Percentiles rank a stretch among this genome's conserved stretches.
phyloP scores from a whole-genome alignment of 2,329 filamentous ascomycete species.

The Colletotrichum sp. region DNA sequence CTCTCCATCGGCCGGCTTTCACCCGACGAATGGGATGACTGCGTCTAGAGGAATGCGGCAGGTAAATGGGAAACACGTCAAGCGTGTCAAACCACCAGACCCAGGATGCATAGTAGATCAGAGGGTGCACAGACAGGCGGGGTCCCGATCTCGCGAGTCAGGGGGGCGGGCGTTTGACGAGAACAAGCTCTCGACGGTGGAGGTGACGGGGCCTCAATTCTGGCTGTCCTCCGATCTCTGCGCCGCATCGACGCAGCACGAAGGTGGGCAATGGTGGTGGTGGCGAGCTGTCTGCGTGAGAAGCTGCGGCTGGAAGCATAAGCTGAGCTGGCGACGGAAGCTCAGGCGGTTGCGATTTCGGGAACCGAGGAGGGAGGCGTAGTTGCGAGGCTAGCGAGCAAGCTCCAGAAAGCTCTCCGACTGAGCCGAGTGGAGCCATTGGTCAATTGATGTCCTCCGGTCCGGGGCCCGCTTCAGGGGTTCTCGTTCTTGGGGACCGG shows the following conservation, averaged over 20 bases:
- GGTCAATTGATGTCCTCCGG: slow-evolving; percentile 8
- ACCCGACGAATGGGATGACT: slow-evolving; percentile 6
- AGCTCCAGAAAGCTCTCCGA: slow-evolving; percentile 18
- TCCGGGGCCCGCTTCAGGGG: neutral
- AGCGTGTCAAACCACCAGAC: neutral
- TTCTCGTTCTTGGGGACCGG: neutral
- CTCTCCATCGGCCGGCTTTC: neutral
- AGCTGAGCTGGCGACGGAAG: neutral
- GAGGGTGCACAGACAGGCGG: neutral
- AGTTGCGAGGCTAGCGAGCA: neutral
- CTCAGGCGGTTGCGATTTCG: slow-evolving; percentile 1
- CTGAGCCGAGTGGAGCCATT: slow-evolving; percentile 3
- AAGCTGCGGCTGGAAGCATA: neutral
- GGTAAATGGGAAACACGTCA: slow-evolving; percentile 8
- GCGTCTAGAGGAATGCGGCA: slow-evolving; percentile 5
- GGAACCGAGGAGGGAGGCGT: neutral
- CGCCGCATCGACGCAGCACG: neutral
- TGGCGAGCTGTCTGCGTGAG: neutral
- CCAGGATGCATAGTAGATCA: slow-evolving; percentile 1
- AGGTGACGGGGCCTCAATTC: neutral
- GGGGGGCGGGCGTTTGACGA: neutral
- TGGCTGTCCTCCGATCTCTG: neutral
- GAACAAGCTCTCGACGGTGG: neutral
- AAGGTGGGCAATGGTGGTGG: neutral
- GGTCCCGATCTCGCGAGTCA: slow-evolving; percentile 11